Conservation (phyloP, 257 asterid genomes). For the Forsythia suspensa region DNA sequence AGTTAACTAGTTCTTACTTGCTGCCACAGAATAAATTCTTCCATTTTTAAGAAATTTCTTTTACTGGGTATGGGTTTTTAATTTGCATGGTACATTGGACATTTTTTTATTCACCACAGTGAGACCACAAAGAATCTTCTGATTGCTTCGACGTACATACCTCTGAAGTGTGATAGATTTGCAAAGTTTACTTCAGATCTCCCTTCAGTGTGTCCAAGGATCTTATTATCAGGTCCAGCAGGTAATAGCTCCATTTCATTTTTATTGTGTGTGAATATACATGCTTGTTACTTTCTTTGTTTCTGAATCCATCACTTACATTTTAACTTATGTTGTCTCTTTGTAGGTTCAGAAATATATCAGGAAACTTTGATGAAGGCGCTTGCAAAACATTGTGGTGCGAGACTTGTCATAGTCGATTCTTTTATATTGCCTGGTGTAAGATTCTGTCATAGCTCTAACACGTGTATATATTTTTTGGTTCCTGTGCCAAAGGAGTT, state of each 20-base stretch:
- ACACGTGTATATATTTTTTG: not conserved
- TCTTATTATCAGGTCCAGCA: slow-evolving; percentile 83
- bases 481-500: not conserved
- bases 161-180: slow-evolving; percentile 54
- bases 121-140: slow-evolving; percentile 77
- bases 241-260: slow-evolving; percentile 39
- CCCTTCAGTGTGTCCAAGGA: slow-evolving; percentile 72
- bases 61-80: no score
- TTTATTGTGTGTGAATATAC: slow-evolving; percentile 7
- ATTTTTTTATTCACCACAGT: slow-evolving; percentile 31
- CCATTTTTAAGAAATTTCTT: no score
- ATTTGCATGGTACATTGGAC: slow-evolving; percentile 6
- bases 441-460: slow-evolving; percentile 37
- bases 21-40: no score
- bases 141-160: slow-evolving; percentile 70
- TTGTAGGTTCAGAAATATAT: slow-evolving; percentile 83
- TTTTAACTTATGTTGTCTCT: not conserved
- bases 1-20: no score
- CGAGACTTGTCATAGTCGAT: slow-evolving; percentile 69
- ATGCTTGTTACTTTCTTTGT: not conserved
- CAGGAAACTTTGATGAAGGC: slow-evolving; percentile 83
- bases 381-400: slow-evolving; percentile 64
- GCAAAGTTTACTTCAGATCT: slow-evolving; percentile 62
- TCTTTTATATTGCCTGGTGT: slow-evolving; percentile 68
- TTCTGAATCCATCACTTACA: not conserved